Base-by-base conservation (phyloP, 2,329 filamentous ascomycete species). In the Fusarium udum region DNA sequence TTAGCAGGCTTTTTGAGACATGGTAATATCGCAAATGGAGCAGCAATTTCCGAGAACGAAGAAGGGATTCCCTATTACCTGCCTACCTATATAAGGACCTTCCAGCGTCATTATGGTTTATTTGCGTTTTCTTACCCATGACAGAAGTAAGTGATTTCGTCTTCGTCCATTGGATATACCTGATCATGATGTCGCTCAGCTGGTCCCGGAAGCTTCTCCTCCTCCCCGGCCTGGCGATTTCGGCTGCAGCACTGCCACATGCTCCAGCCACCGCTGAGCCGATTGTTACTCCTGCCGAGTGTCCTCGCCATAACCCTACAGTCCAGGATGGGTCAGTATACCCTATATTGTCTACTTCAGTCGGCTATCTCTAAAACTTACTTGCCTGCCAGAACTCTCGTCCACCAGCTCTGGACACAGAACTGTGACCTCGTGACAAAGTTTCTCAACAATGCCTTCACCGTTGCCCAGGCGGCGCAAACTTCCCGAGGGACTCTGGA, bases 301-400 rank as follows among this genome's bases (percentile, higher is more conserved):
- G 48, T 14, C 48, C 22, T 51, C 48, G n/a, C 14, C 48, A 51
- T 10, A 51, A 51, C 5, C 22, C 31, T 14, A 2, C 16, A 24
- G 48, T 51, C 6, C 48, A 51, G 7, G 16, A 51, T 10, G 48
- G 48, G 48, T 51, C 22, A 32, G 48, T 51, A 10, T 49, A 13
- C 7, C 0, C 4, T 1, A 0, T 13, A 5, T 0, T n/a, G 3
- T 31, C 1, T 7, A 18, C 7, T n/a, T 13, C 3, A 3, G 22
- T n/a, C 4, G 3, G 5, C 10, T n/a, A 6, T 14, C 9, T 6
- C 1, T 2, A 10, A 10, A 32, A 14, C 6, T 51, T 1, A 51
- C 31, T 7, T 14, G 4, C 8, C 22, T 2, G 0, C 6, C 10
- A 51, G 48, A 10, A 51, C 48, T 1, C 48, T 51, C 11, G 28